A percentile compares a stretch with the other conserved stretches of the same genome.
Conservation (phyloP, 1,284 basidiomycete genomes). For the Ustilago xerochloae region DNA sequence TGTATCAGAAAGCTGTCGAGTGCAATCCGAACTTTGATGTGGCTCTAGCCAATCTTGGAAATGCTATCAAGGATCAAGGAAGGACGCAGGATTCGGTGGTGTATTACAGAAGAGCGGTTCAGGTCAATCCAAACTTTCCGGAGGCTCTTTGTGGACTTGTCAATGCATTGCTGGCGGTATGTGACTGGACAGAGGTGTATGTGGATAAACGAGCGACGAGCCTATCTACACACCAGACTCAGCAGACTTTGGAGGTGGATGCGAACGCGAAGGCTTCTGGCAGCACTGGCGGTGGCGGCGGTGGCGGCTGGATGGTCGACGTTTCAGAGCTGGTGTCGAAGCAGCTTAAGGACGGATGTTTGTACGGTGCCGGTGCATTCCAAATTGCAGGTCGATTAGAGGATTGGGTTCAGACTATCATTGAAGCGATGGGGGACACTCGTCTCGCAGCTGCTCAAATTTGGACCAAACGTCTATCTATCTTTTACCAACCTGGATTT, state of each 20-base stretch:
- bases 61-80: slow-evolving; percentile 72
- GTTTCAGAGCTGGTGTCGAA: slow-evolving; percentile 71
- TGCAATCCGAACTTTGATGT: slow-evolving; percentile 74
- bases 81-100: slow-evolving; percentile 73
- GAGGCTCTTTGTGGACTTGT: slow-evolving; percentile 75
- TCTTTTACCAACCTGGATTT: slow-evolving; percentile 68
- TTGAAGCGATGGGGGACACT: slow-evolving; percentile 49
- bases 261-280: not conserved
- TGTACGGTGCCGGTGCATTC: slow-evolving; percentile 70
- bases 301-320: slow-evolving; percentile 71
- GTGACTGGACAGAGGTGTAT: slow-evolving; percentile 73
- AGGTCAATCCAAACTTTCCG: slow-evolving; percentile 73
- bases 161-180: slow-evolving; percentile 73
- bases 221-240: not conserved
- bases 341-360: slow-evolving; percentile 71
- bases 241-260: not conserved
- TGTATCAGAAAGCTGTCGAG: slow-evolving; percentile 73
- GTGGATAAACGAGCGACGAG: slow-evolving; percentile 10
- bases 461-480: slow-evolving; percentile 70
- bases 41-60: slow-evolving; percentile 76
- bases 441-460: slow-evolving; percentile 61
- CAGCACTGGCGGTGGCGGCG: slow-evolving; percentile 62
- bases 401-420: slow-evolving; percentile 72
- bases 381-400: slow-evolving; percentile 67
- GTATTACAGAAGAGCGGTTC: slow-evolving; percentile 74